phyloP scores from a whole-genome alignment of 768 basidiomycete genomes.

The Mycena alexandri region DNA sequence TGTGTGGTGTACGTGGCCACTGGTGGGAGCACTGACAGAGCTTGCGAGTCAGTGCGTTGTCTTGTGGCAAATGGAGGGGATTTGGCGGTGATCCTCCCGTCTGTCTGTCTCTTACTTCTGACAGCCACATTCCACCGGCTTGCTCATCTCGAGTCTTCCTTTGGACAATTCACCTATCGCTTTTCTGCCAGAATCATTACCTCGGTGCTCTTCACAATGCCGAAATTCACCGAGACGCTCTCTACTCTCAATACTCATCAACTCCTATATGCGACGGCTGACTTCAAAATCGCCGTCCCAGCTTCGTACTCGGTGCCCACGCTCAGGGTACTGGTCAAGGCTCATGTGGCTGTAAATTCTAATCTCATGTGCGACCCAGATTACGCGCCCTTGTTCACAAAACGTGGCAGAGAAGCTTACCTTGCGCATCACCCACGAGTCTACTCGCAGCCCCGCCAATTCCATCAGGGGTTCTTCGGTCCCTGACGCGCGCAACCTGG shows the following conservation, averaged over 20 bases:
- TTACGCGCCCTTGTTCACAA: background rate
- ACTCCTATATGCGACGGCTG: background rate
- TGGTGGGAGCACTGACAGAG: background rate
- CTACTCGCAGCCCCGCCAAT: background rate
- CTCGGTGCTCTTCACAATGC: background rate
- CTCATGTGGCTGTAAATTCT: background rate
- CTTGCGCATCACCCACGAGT: too few species aligned
- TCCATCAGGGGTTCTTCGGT: background rate
- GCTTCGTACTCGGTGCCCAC: background rate
- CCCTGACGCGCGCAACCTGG: background rate
- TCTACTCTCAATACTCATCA: background rate
- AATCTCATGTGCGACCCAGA: background rate
- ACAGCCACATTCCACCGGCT: background rate
- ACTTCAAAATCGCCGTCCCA: background rate
- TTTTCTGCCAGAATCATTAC: too few species aligned
- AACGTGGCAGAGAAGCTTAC: background rate
- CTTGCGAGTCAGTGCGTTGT: background rate
- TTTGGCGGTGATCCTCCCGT: slow-evolving; percentile 2
- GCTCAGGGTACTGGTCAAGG: background rate
- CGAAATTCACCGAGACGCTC: background rate
- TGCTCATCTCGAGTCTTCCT: background rate
- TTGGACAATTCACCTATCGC: too few species aligned
- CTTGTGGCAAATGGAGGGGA: slow-evolving; percentile 10
- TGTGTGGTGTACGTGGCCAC: too few species aligned
- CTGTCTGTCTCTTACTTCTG: background rate